Evolutionary conservation across 2,329 filamentous ascomycete species (phyloP), one percentile per base, ranked within the genome.

Genomic region (Cercospora nicotianae): DNA sequence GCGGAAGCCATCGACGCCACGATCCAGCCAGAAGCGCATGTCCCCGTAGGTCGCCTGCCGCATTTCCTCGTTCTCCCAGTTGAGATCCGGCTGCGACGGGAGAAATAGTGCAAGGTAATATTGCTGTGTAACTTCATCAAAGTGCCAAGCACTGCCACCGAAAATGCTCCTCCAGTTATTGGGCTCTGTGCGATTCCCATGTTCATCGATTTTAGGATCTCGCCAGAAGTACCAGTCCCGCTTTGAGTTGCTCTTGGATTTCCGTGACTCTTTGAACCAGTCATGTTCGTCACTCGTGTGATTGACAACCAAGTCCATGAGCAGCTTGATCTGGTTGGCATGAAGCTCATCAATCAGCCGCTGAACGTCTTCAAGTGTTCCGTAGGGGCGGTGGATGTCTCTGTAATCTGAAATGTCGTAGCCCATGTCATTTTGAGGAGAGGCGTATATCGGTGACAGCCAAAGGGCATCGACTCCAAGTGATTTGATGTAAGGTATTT

Each of bases 221-320:
- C 84, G 83, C 89, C 89, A 91, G 73, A 90, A 87, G 72, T 89
- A 90, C 84, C 85, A 90, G 73, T 88, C 83, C 16, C 87, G 79
- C 70, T 89, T 87, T 0, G 82, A 75, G 69, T 81, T 85, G 10
- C 80, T 75, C 65, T 81, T 84, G 3, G 82, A 84, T 0, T 80
- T 82, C 2, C 83, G 80, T 1, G 84, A 84, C 59, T 86, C 81
- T 60, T 82, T 80, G 76, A 89, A 89, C 87, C 87, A 89, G 7
- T 79, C 75, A 62, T 88, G 86, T 72, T 87, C 79, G 28, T 79
- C 71, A 12, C 64, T 71, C 10, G 74, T 75, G 58, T 75, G 72
- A 28, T 76, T 76, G 18, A 74, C 73, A 9, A 69, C 70, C 28
- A 83, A 75, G 57, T 83, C 82, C 77, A 84, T 81, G 75, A 84